Evolutionary conservation across 2,329 filamentous ascomycete species (phyloP).

Genomic region (Pseudogymnoascus sp.): DNA sequence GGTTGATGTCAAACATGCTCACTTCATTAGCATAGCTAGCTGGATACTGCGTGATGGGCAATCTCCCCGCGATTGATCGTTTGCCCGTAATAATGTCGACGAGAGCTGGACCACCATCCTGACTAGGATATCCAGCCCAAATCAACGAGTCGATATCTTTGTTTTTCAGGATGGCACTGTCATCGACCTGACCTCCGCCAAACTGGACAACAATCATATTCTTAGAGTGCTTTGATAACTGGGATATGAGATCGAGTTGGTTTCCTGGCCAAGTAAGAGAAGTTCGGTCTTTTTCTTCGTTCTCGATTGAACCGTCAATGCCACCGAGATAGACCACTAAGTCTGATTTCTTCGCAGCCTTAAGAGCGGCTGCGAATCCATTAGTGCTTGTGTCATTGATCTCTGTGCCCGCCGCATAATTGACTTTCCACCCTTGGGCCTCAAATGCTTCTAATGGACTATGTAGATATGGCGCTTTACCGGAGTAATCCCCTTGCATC

Average conservation of each 20-base stretch:
- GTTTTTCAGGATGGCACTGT: constrained; percentile 40
- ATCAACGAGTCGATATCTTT: constrained; percentile 43
- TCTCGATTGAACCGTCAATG: constrained; percentile 45
- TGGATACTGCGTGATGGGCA: constrained; percentile 51
- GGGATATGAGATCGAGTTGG: constrained; percentile 44
- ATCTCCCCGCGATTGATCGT: constrained; percentile 43
- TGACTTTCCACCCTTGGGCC: constrained; percentile 19
- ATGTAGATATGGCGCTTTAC: constrained; percentile 18
- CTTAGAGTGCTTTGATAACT: constrained; percentile 39
- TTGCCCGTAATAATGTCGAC: constrained; percentile 46
- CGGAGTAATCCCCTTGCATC: constrained; percentile 23
- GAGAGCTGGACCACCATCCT: constrained; percentile 49
- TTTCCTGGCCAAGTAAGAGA: constrained; percentile 44
- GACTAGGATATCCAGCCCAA: constrained; percentile 54
- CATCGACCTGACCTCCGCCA: constrained; percentile 43
- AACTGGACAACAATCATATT: constrained; percentile 46
- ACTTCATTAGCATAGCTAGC: constrained; percentile 42
- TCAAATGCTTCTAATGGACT: constrained; percentile 40
- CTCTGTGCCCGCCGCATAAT: constrained; percentile 34
- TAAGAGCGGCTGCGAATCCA: constrained; percentile 27
- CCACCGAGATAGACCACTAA: constrained; percentile 49
- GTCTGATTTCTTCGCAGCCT: constrained; percentile 38
- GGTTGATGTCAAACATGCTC: constrained; percentile 48
- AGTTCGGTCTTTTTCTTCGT: constrained; percentile 43
- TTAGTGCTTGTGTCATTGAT: constrained; percentile 28